Evolutionary conservation across 2,329 filamentous ascomycete genomes (phyloP).

Genomic region (Orbilia brochopaga): DNA sequence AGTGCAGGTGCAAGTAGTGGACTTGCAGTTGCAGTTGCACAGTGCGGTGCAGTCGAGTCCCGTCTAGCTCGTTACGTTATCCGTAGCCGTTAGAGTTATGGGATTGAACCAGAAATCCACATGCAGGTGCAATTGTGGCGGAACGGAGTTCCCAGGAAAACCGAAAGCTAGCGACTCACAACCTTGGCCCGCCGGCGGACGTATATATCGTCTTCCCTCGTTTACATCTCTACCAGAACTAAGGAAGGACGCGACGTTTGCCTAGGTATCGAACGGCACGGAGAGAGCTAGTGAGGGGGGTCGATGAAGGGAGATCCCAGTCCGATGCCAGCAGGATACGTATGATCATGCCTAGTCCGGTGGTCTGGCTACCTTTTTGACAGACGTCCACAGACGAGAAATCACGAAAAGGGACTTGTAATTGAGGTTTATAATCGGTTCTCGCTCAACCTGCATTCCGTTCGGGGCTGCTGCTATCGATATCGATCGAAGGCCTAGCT

Average conservation of each 20-base stretch:
- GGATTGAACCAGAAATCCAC: constrained; percentile 34
- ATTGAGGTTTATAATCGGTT: neutral
- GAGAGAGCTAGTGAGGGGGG: neutral
- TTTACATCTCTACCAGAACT: too few relatives aligned
- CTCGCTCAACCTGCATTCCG: neutral
- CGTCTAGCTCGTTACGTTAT: constrained; percentile 28
- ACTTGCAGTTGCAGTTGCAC: neutral
- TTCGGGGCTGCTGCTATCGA: neutral
- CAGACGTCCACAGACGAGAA: neutral
- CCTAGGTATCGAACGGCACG: neutral
- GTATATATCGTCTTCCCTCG: neutral
- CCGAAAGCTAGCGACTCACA: constrained; percentile 40
- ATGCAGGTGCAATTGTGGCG: constrained; percentile 51
- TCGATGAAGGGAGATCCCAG: neutral
- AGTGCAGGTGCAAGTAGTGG: constrained; percentile 4
- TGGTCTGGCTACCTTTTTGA: neutral
- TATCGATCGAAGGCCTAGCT: neutral
- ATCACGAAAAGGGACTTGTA: neutral
- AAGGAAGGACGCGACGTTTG: neutral
- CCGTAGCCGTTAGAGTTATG: constrained; percentile 49
- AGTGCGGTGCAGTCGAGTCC: constrained; percentile 4
- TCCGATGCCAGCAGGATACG: neutral
- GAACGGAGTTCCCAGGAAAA: constrained; percentile 51
- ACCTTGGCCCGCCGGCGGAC: constrained; percentile 26
- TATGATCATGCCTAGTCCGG: constrained; percentile 7